Evolutionary conservation across 768 basidiomycete genomes (phyloP).

Genomic region (Brasilioporus rufonigricans): DNA sequence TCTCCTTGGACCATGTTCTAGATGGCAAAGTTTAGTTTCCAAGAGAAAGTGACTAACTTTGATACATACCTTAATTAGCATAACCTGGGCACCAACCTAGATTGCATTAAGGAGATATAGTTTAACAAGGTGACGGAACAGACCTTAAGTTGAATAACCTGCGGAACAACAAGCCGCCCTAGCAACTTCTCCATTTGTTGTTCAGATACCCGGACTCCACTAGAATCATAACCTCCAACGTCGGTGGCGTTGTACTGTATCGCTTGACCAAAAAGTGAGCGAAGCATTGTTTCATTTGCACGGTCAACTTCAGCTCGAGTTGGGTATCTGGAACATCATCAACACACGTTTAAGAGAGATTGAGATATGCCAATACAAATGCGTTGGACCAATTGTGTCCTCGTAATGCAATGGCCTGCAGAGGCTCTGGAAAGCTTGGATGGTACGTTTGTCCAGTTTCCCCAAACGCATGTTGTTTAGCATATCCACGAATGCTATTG

Average conservation of each 20-base stretch:
- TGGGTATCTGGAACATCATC: conserved; percentile 51
- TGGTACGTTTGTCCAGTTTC: conserved; percentile 41
- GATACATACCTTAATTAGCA: conserved; percentile 64
- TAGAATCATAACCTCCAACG: conserved; percentile 43
- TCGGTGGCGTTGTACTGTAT: conserved; percentile 47
- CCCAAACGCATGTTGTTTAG: conserved; percentile 88
- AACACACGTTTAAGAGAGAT: not conserved
- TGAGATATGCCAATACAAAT: conserved; percentile 49
- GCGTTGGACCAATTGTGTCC: conserved; percentile 80
- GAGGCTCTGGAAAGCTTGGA: conserved; percentile 51
- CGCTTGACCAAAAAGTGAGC: conserved; percentile 37
- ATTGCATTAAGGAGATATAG: conserved; percentile 1
- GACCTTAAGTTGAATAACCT: conserved; percentile 48
- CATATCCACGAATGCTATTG: conserved; percentile 72
- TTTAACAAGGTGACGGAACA: not conserved
- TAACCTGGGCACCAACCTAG: conserved; percentile 81
- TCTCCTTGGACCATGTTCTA: conserved; percentile 69
- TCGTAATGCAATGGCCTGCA: conserved; percentile 56
- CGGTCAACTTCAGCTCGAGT: conserved; percentile 67
- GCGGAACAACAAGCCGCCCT: conserved; percentile 61
- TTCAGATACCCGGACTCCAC: conserved; percentile 33
- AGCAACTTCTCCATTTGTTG: conserved; percentile 45
- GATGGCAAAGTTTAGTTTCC: not conserved
- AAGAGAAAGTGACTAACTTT: not conserved
- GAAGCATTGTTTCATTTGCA: conserved; percentile 57